Evolutionary conservation across 2,329 filamentous ascomycete genomes (phyloP), one percentile per base, ranked within the genome.

Genomic region (Aureobasidium uvarum): DNA sequence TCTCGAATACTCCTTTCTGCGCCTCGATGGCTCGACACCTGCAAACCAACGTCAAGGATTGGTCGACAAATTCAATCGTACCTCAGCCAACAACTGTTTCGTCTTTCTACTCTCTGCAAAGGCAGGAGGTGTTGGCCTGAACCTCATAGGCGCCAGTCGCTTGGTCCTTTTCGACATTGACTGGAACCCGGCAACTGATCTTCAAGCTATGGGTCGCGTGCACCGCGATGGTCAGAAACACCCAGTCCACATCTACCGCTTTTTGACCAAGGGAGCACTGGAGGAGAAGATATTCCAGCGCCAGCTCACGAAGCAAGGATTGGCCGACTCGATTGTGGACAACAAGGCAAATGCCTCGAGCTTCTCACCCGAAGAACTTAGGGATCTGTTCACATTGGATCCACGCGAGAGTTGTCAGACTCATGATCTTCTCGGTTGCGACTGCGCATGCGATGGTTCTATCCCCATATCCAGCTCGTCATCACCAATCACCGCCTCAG

Each of bases 281-380:
- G 89, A 91, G 68, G 88, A 91, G 76, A 90, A 89, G 75, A 91
- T 91, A 66, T 91, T 85, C 77, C 88, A 91, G 73, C 80, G 89
- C 10, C 89, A 91, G 72, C 80, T 90, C 43, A 89, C 86, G 62
- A 91, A 91, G 74, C 83, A 85, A 69, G 87, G 87, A 1, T 78
- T 91, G 2, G 87, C 88, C 2, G 87, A 90, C 71, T 88, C 85
- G 63, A 86, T 91, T 36, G 87, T 91, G 71, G 88, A 91, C 68
- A 83, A 85, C 67, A 89, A 88, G 72, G 80, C 81, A 39, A 81
- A 78, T 39, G 83, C 82, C 28, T 80, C 83, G 10, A 85, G 84
- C 39, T 91, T 91, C 72, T 87, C 86, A 0, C 78, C 80, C 5
- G 85, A 89, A 54, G 89, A 91, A 69, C 75, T 91, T 31, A 80